A percentile compares a stretch with the other conserved stretches of the same genome.
phyloP scores from a whole-genome alignment of 169 alveolate genomes.

The Blepharisma undulans region DNA sequence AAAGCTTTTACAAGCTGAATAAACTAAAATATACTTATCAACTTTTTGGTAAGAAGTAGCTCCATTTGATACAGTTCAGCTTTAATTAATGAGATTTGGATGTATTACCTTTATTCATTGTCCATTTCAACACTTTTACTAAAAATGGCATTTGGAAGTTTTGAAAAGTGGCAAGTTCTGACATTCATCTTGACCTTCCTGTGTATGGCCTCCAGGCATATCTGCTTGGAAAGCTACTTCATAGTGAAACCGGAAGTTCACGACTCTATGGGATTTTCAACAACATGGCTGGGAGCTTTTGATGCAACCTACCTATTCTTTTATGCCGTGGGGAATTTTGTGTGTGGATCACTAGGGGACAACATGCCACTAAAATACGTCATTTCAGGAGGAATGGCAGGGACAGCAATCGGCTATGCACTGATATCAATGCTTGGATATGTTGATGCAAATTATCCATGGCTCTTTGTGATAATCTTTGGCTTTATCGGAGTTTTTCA shows the following conservation, averaged over 20 bases:
- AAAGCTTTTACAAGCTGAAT: neutral
- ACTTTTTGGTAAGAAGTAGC: neutral
- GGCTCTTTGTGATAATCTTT: slow-evolving; percentile 33
- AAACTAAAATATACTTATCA: neutral
- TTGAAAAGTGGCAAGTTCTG: neutral
- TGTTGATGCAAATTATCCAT: neutral
- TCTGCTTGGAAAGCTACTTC: slow-evolving; percentile 19
- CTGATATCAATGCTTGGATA: slow-evolving; percentile 30
- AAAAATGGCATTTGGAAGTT: neutral
- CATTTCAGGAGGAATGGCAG: slow-evolving; percentile 30
- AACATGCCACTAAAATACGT: slow-evolving; percentile 5
- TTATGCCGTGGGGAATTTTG: slow-evolving; percentile 38
- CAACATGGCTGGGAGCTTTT: slow-evolving; percentile 7
- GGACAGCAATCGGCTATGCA: neutral
- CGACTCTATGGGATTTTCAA: neutral
- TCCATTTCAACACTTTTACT: neutral
- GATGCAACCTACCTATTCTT: slow-evolving; percentile 27
- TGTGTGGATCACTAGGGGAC: slow-evolving; percentile 43
- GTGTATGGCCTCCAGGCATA: slow-evolving; percentile 36
- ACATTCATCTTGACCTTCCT: slow-evolving; percentile 9
- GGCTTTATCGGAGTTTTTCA: slow-evolving; percentile 49
- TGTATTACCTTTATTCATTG: too few relatives aligned
- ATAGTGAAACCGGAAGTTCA: slow-evolving; percentile 36
- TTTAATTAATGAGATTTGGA: neutral
- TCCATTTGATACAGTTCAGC: neutral